Conservation (phyloP, 768 basidiomycete species). For the Tylopilus cervinicoccineus region DNA sequence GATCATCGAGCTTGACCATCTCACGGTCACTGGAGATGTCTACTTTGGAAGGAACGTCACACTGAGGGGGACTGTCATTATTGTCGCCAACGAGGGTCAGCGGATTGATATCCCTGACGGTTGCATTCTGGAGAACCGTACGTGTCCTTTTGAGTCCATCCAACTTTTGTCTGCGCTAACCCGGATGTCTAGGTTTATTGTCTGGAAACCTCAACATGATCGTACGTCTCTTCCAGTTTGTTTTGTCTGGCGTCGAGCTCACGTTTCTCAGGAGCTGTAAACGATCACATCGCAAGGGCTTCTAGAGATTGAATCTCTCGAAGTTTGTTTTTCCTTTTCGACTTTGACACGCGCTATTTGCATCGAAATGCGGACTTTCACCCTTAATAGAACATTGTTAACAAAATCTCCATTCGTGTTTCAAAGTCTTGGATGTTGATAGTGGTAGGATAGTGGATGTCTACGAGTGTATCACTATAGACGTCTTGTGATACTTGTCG, state of each 20-base stretch:
- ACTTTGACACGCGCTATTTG: conserved; percentile 1
- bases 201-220: conserved; percentile 77
- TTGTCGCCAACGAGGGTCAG: conserved; percentile 76
- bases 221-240: conserved; percentile 33
- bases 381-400: conserved; percentile 14
- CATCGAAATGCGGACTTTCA: conserved; percentile 21
- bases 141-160: conserved; percentile 13
- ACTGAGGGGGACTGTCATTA: conserved; percentile 63
- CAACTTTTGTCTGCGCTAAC: conserved; percentile 13
- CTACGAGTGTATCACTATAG: background rate
- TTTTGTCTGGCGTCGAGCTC: background rate
- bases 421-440: conserved; percentile 1
- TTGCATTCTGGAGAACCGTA: conserved; percentile 65
- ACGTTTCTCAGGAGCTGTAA: conserved; percentile 30
- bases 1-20: conserved; percentile 69
- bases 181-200: conserved; percentile 45
- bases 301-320: conserved; percentile 4
- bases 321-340: conserved; percentile 6
- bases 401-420: background rate
- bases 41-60: conserved; percentile 64
- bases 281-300: background rate
- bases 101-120: conserved; percentile 76
- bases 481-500: background rate
- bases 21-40: conserved; percentile 69
- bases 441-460: conserved; percentile 3